phyloP scores from a whole-genome alignment of 306 rosid species.

The Rosa lucieae region DNA sequence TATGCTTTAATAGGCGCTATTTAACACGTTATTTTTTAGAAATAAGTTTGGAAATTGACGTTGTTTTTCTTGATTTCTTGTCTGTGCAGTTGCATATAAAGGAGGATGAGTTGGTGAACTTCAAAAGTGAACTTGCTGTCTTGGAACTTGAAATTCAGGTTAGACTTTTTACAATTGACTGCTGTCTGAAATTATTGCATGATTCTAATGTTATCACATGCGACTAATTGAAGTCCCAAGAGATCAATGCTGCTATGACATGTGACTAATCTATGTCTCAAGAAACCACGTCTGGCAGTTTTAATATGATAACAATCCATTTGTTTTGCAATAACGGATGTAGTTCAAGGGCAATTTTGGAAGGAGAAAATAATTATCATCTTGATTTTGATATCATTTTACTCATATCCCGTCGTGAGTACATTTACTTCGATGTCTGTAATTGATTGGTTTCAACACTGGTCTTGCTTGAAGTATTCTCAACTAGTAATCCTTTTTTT shows the following conservation, averaged over 20 bases:
- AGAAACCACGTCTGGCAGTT: background rate
- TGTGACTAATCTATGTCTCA: background rate
- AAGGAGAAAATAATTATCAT: background rate
- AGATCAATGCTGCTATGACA: background rate
- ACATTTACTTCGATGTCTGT: background rate
- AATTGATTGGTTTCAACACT: background rate
- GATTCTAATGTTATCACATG: background rate
- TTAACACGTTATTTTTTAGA: background rate
- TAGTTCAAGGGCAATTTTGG: background rate
- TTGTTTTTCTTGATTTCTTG: constrained; percentile 20
- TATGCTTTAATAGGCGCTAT: background rate
- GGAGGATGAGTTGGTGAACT: constrained; percentile 79
- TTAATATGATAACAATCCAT: background rate
- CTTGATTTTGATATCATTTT: background rate
- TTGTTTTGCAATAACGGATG: background rate
- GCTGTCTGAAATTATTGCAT: constrained; percentile 9
- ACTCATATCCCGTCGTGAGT: background rate
- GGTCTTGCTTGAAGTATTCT: background rate
- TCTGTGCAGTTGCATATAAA: constrained; percentile 57
- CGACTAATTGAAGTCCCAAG: background rate
- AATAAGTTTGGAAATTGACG: constrained; percentile 14
- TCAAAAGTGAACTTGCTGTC: constrained; percentile 75
- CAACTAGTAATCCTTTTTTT: background rate
- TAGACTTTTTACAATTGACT: constrained; percentile 14
- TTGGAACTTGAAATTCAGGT: constrained; percentile 92